These are phyloP conservation scores for Calendula officinalis DNA, from an alignment of 129 eudicot genomes.

Conservation along the genomic window DNA sequence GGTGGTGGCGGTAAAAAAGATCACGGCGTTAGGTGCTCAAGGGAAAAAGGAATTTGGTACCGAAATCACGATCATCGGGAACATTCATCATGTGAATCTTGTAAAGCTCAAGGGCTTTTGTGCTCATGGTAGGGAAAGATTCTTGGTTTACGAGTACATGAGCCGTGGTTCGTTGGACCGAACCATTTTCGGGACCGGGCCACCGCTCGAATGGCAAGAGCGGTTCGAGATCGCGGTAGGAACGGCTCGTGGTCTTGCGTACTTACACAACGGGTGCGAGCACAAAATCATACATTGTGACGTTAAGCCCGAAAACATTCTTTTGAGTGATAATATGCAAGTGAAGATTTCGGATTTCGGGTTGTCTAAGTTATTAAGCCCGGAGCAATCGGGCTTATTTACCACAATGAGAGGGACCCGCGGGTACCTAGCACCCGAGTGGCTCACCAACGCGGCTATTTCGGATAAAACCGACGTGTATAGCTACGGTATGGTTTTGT, in stretches of 20 bases:
- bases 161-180: slow-evolving; percentile 76
- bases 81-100: slow-evolving; percentile 76
- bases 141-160: slow-evolving; percentile 92
- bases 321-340: slow-evolving; percentile 53
- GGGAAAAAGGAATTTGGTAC: slow-evolving; percentile 86
- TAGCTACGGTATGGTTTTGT: slow-evolving; percentile 83
- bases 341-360: slow-evolving; percentile 91
- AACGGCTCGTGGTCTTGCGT: slow-evolving; percentile 85
- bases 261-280: slow-evolving; percentile 80
- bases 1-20: slow-evolving; percentile 75
- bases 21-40: slow-evolving; percentile 53
- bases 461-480: slow-evolving; percentile 89
- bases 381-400: slow-evolving; percentile 71
- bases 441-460: slow-evolving; percentile 84
- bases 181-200: slow-evolving; percentile 70
- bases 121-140: slow-evolving; percentile 60
- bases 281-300: slow-evolving; percentile 86
- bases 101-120: slow-evolving; percentile 82
- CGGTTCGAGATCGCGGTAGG: slow-evolving; percentile 78
- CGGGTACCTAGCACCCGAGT: slow-evolving; percentile 51
- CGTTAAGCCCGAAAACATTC: slow-evolving; percentile 88
- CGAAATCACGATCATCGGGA: slow-evolving; percentile 75
- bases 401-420: slow-evolving; percentile 91
- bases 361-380: slow-evolving; percentile 66
- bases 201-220: slow-evolving; percentile 84